Conservation (phyloP, 106 monocot genomes). For the Hemerocallis citrina region DNA sequence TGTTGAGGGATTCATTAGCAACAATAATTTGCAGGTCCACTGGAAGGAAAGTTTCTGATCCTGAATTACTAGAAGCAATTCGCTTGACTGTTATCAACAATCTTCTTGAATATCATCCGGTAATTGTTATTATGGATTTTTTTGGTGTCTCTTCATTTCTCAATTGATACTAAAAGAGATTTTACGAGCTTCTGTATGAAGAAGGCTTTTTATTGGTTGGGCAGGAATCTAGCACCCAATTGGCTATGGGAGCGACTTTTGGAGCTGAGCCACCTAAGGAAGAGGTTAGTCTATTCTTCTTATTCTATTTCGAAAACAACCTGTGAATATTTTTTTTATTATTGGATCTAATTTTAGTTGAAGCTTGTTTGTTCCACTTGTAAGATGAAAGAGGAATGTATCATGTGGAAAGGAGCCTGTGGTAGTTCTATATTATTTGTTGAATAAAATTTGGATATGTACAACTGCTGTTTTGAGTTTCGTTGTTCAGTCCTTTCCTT, state of each 20-base stretch:
- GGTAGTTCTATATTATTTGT: no score
- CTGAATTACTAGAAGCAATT: conserved; percentile 89
- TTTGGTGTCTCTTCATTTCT: neutral
- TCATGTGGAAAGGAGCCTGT: neutral
- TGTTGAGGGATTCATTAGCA: conserved; percentile 1
- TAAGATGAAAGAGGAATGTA: neutral
- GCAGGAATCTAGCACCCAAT: conserved; percentile 82
- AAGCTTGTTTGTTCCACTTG: neutral
- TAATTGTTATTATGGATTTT: conserved; percentile 19
- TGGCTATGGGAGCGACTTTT: conserved; percentile 93
- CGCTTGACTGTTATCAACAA: conserved; percentile 95
- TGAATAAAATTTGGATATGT: no score
- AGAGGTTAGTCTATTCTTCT: conserved; percentile 14
- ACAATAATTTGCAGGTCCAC: conserved; percentile 47
- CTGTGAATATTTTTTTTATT: neutral
- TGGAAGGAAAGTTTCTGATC: conserved; percentile 84
- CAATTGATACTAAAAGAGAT: neutral
- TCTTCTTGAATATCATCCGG: conserved; percentile 86
- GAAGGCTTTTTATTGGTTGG: neutral
- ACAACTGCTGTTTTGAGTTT: no score
- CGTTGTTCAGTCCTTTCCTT: no score
- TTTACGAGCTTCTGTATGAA: neutral
- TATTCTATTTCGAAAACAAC: neutral
- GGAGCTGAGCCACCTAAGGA: conserved; percentile 59
- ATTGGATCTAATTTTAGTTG: neutral